Evolutionary conservation across 495 filamentous ascomycete species (phyloP), one percentile per base, ranked within the genome.

Genomic region (Thermothielavioides terrestris): DNA sequence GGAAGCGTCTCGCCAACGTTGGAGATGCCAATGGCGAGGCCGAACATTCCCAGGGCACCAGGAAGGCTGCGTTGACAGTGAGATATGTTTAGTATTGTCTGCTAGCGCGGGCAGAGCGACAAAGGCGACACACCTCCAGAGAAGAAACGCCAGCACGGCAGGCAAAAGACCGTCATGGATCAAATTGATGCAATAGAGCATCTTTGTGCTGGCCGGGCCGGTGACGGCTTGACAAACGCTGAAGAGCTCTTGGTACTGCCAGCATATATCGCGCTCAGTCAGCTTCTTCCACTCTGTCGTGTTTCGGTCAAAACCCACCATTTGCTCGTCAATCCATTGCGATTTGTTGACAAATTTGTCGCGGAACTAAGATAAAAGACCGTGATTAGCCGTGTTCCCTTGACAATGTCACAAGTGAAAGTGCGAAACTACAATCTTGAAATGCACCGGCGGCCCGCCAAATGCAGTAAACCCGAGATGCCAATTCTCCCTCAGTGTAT

Each of bases 131-230:
- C 4, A 45, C 42, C 42, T 45, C 84, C 87, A 91, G 4, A 89
- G 59, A 6, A 86, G 41, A 53, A 89, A 86, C 1, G 71, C 78
- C 3, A 86, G 46, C 6, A 86, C 25, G 1, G 81, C 87, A 0
- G 78, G 70, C 12, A 78, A 52, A 26, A 85, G 70, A 0, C 85
- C 86, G 26, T 74, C 74, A 46, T 81, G 80, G 11, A 89, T 73
- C 32, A 85, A 56, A 26, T 82, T 80, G 22, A 91, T 79, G 53
- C 82, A 85, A 53, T 86, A 89, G 0, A 79, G 60, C 81, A 91
- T 88, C 66, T 91, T 91, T 12, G 86, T 89, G 60, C 80, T 84
- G 2, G 60, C 86, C 0, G 88, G 87, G 0, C 87, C 88, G 0
- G 84, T 79, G 11, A 90, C 75, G 10, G 81, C 80, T 62, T 90